Percentiles rank a stretch among this genome's conserved stretches.
phyloP scores from a whole-genome alignment of 2,329 filamentous ascomycete genomes.

The Podosphaera leucotricha region DNA sequence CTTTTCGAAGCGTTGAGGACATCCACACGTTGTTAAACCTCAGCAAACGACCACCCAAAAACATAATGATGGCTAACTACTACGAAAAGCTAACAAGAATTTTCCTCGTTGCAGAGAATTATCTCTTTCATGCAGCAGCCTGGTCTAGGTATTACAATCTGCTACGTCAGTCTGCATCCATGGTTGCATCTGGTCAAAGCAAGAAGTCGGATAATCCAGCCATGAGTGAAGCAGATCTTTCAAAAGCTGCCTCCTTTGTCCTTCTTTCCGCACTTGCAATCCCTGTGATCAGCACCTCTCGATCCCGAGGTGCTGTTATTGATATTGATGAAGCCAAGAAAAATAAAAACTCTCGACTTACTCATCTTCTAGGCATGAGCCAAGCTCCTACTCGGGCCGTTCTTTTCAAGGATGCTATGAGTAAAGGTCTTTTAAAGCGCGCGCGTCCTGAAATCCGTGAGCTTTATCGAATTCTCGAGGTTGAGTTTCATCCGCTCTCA shows the following conservation, averaged over 20 bases:
- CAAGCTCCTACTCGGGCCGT: conserved; percentile 69
- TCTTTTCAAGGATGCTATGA: conserved; percentile 86
- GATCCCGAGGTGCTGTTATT: conserved; percentile 83
- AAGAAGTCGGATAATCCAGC: conserved; percentile 88
- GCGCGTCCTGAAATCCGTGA: conserved; percentile 87
- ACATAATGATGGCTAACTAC: conserved; percentile 99
- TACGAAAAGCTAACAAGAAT: conserved; percentile 98
- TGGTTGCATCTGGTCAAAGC: conserved; percentile 64
- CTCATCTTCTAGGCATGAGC: conserved; percentile 84
- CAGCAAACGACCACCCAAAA: conserved; percentile 95
- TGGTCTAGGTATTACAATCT: conserved; percentile 97
- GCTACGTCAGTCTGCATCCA: conserved; percentile 66
- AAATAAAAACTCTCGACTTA: conserved; percentile 96
- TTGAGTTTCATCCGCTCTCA: conserved; percentile 94
- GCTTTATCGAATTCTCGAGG: conserved; percentile 95
- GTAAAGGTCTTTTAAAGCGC: conserved; percentile 82
- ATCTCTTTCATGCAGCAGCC: conserved; percentile 93
- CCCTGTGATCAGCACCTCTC: conserved; percentile 93
- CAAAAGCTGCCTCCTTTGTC: conserved; percentile 87
- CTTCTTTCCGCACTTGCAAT: conserved; percentile 90
- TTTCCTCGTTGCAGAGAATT: conserved; percentile 98
- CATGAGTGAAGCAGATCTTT: conserved; percentile 70
- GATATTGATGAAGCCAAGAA: conserved; percentile 94
- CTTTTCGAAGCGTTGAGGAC: conserved; percentile 96
- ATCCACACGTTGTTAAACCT: conserved; percentile 93